phyloP scores from a whole-genome alignment of 106 monocot species.

The Dendrobium huoshanense region DNA sequence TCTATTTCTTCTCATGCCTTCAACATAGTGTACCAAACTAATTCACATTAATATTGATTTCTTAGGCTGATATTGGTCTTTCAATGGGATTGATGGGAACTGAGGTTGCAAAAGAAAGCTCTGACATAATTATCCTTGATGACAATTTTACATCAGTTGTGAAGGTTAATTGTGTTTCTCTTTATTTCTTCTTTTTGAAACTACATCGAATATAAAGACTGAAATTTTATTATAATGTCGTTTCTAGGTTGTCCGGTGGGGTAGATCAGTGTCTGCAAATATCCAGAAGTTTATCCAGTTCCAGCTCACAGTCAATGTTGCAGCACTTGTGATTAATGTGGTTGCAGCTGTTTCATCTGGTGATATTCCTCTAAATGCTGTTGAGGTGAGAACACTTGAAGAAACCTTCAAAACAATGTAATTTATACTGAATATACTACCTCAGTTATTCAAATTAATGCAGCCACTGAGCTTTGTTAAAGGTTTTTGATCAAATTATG shows the following conservation, averaged over 20 bases:
- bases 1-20: too few relatives aligned
- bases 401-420: too few relatives aligned
- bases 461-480: too few relatives aligned
- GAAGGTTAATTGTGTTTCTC: conserved; percentile 20
- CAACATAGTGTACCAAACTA: too few relatives aligned
- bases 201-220: not conserved
- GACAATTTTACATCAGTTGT: conserved; percentile 58
- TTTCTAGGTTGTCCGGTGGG: conserved; percentile 76
- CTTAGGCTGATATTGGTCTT: conserved; percentile 69
- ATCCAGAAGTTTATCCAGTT: conserved; percentile 24
- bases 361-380: conserved; percentile 66
- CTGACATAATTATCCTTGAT: conserved; percentile 25
- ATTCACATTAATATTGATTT: too few relatives aligned
- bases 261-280: conserved; percentile 68
- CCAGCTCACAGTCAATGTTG: conserved; percentile 78
- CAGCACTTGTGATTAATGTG: conserved; percentile 69
- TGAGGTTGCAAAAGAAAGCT: conserved; percentile 68
- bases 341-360: conserved; percentile 69
- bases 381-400: conserved; percentile 39
- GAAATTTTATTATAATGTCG: not conserved
- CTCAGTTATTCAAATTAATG: too few relatives aligned
- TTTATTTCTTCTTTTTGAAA: not conserved
- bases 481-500: too few relatives aligned
- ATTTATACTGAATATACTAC: too few relatives aligned
- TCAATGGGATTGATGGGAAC: conserved; percentile 71